These are phyloP conservation scores for Cystofilobasidium macerans DNA, from an alignment of 768 basidiomycete species.

Conservation along the genomic window DNA sequence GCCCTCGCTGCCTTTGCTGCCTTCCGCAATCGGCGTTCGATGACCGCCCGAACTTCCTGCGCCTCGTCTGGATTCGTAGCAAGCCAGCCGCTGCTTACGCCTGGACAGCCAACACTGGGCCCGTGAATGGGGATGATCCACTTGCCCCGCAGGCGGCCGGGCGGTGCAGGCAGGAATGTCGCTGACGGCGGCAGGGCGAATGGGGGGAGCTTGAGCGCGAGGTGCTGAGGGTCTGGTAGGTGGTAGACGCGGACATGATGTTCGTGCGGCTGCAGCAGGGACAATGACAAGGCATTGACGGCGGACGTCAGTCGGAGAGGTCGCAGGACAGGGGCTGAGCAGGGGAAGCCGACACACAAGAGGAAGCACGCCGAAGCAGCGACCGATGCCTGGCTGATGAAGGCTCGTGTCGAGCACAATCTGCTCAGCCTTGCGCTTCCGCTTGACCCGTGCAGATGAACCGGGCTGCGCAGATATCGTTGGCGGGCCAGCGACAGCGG, in stretches of 20 bases:
- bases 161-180: not conserved
- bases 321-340: too few relatives aligned
- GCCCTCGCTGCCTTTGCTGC: not conserved
- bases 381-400: not conserved
- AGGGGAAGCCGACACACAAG: not conserved
- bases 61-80: not conserved
- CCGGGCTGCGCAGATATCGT: too few relatives aligned
- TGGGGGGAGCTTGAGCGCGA: not conserved
- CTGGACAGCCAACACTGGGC: not conserved
- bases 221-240: not conserved
- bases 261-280: not conserved
- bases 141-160: not conserved
- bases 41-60: not conserved
- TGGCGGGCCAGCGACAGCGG: too few relatives aligned
- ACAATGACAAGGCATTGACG: too few relatives aligned
- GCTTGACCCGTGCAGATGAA: too few relatives aligned
- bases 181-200: constrained; percentile 1
- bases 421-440: not conserved
- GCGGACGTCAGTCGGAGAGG: too few relatives aligned
- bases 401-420: not conserved
- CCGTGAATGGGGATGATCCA: constrained; percentile 20
- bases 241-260: not conserved
- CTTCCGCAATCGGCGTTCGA: not conserved
- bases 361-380: not conserved
- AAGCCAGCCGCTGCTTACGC: not conserved